Percentiles rank a stretch among this genome's conserved stretches.
Evolutionary conservation across 202 grass and related monocot species (phyloP).

Genomic region (Cymbopogon flexuosus): DNA sequence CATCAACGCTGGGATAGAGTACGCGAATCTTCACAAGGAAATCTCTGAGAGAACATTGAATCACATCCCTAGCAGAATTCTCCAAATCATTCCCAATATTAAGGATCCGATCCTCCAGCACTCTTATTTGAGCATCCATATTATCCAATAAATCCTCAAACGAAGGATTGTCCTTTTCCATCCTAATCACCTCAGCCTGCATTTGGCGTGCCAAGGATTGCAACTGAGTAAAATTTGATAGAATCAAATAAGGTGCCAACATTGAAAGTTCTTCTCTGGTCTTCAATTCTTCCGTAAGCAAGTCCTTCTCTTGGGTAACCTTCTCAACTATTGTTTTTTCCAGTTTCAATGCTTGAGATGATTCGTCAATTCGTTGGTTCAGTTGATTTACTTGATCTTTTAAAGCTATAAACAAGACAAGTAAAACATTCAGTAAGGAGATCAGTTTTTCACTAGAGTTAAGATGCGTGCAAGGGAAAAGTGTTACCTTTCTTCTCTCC

Average conservation of each 20-base stretch:
- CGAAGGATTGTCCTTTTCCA: neutral
- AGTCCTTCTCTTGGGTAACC: neutral
- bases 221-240: neutral
- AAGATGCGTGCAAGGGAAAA: neutral
- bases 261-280: neutral
- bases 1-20: no score
- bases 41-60: no score
- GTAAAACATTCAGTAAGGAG: neutral
- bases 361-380: neutral
- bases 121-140: slow-evolving; percentile 19
- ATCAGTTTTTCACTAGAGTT: neutral
- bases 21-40: no score
- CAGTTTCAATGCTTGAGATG: neutral
- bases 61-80: no score
- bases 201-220: neutral
- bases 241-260: neutral
- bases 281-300: neutral
- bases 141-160: neutral
- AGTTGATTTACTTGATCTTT: neutral
- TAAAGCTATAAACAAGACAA: neutral
- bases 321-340: neutral
- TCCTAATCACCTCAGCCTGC: neutral
- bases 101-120: no score
- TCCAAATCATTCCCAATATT: no score
- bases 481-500: neutral